These are phyloP conservation scores for Pleomassaria siparia DNA, from an alignment of 2,329 filamentous ascomycete genomes.

Conservation along the genomic window DNA sequence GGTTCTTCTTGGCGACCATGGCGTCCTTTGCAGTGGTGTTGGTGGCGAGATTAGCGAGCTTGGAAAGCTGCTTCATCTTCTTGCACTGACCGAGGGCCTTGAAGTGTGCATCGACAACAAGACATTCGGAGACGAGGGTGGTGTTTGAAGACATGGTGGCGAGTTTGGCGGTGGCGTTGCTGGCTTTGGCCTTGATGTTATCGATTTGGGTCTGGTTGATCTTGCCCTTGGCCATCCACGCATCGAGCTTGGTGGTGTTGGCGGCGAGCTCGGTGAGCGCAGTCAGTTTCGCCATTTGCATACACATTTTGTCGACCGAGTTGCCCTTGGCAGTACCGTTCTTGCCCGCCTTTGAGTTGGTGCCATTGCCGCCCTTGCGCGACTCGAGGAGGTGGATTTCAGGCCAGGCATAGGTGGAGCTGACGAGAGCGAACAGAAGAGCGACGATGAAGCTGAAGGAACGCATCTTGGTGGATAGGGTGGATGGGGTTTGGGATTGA, in stretches of 20 bases:
- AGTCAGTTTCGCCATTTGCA: constrained; percentile 21
- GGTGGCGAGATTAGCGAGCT: constrained; percentile 21
- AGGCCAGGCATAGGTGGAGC: constrained; percentile 22
- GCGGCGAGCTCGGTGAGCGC: constrained; percentile 24
- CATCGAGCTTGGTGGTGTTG: constrained; percentile 34
- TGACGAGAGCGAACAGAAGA: constrained; percentile 11
- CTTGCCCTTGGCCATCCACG: constrained; percentile 25
- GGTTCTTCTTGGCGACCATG: constrained; percentile 18
- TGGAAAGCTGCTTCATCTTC: constrained; percentile 24
- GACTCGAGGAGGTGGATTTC: constrained; percentile 19
- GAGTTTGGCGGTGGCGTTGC: constrained; percentile 24
- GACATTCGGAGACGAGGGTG: constrained; percentile 29
- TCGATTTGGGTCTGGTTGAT: constrained; percentile 22
- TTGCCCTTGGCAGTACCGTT: constrained; percentile 8
- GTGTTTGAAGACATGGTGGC: constrained; percentile 25
- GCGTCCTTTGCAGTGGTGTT: constrained; percentile 30
- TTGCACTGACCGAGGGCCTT: constrained; percentile 23
- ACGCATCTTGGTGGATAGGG: constrained; percentile 5
- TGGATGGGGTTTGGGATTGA: not conserved
- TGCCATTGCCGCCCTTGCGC: constrained; percentile 18
- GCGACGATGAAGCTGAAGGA: constrained; percentile 9
- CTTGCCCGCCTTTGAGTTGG: not conserved
- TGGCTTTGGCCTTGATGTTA: constrained; percentile 28
- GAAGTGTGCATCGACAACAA: constrained; percentile 23
- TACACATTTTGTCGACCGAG: constrained; percentile 24